These are phyloP conservation scores for Venturia oleaginea DNA, from an alignment of 2,329 filamentous ascomycete genomes.

Conservation along the genomic window DNA sequence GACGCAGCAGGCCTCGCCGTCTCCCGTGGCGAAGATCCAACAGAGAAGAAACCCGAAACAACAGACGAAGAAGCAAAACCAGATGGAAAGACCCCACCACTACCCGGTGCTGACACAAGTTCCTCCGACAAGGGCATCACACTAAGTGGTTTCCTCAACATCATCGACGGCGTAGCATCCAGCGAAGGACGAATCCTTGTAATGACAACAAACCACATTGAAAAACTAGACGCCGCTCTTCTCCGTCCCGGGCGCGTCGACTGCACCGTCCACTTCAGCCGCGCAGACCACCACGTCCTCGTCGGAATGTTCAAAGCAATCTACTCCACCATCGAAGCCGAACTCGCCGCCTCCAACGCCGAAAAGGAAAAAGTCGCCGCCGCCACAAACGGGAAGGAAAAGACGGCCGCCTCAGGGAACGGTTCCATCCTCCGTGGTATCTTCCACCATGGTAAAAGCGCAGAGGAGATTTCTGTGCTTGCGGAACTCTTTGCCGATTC, in stretches of 20 bases:
- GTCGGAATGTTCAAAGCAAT: constrained; percentile 8
- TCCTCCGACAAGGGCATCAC: constrained; percentile 1
- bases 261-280: constrained; percentile 13
- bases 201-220: constrained; percentile 23
- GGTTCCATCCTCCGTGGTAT: not conserved
- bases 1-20: constrained; percentile 31
- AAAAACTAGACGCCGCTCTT: constrained; percentile 20
- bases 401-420: not conserved
- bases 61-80: not conserved
- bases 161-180: constrained; percentile 20
- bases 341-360: not conserved
- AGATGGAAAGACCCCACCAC: not conserved
- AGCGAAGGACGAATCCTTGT: constrained; percentile 21
- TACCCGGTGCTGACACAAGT: not conserved
- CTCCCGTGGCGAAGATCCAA: constrained; percentile 1
- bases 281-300: constrained; percentile 13
- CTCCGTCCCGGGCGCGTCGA: constrained; percentile 21
- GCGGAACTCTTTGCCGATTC: constrained; percentile 19
- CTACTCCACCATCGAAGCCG: constrained; percentile 10
- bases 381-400: not conserved
- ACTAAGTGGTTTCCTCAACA: constrained; percentile 20
- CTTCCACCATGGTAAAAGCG: constrained; percentile 1
- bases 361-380: not conserved
- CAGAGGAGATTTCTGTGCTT: constrained; percentile 18
- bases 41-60: not conserved